Evolutionary conservation across 1,284 basidiomycete genomes (phyloP).

Genomic region (Ustilago trichophora): DNA sequence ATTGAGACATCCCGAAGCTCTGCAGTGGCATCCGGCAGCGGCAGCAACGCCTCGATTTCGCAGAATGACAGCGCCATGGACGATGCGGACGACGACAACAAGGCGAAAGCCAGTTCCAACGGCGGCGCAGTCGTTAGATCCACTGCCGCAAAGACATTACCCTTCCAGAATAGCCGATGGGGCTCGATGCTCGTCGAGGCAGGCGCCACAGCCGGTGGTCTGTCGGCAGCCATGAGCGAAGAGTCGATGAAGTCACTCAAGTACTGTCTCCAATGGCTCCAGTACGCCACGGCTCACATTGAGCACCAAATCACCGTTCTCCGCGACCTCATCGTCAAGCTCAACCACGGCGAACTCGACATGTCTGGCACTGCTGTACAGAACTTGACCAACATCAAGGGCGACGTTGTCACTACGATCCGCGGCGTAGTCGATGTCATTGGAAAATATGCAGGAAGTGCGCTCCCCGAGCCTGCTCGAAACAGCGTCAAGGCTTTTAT

Average conservation of each 20-base stretch:
- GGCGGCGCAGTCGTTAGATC: constrained; percentile 49
- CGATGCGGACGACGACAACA: constrained; percentile 20
- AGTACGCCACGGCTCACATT: constrained; percentile 85
- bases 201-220: constrained; percentile 73
- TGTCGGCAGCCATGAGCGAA: constrained; percentile 85
- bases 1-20: constrained; percentile 19
- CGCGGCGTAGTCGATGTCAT: constrained; percentile 88
- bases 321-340: constrained; percentile 68
- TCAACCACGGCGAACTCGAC: constrained; percentile 59
- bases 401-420: constrained; percentile 84
- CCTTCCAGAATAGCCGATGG: constrained; percentile 73
- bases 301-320: constrained; percentile 85
- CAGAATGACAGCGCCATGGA: constrained; percentile 14
- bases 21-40: constrained; percentile 12
- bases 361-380: constrained; percentile 49
- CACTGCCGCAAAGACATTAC: constrained; percentile 55
- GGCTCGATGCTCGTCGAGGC: constrained; percentile 84
- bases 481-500: constrained; percentile 81
- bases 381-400: constrained; percentile 75
- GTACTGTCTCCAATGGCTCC: constrained; percentile 87
- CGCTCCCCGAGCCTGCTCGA: constrained; percentile 84
- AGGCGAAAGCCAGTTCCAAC: constrained; percentile 5
- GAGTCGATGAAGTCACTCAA: constrained; percentile 86
- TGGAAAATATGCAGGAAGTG: constrained; percentile 81
- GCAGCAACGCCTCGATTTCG: constrained; percentile 2